Conservation (phyloP, 768 basidiomycete species). For the Leccinum pellstonianum region DNA sequence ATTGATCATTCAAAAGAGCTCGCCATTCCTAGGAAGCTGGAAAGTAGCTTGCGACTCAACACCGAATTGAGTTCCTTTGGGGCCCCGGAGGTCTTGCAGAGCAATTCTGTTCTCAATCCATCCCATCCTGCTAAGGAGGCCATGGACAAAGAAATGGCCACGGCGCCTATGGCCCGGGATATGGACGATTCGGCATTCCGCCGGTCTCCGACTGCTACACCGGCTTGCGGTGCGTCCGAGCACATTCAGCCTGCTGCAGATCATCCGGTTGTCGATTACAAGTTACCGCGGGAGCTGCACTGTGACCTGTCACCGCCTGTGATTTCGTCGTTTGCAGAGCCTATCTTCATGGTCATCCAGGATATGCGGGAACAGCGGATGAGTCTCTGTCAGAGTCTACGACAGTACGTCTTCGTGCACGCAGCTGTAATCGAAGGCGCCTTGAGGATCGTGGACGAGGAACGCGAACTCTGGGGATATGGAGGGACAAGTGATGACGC, state of each 20-base stretch:
- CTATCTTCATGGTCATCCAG: slow-evolving; percentile 79
- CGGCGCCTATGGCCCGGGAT: not conserved
- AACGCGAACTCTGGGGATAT: slow-evolving; percentile 42
- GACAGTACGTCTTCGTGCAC: slow-evolving; percentile 95
- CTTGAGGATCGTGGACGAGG: slow-evolving; percentile 74
- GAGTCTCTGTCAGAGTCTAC: slow-evolving; percentile 91
- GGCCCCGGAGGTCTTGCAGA: not conserved
- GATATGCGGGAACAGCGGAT: slow-evolving; percentile 96
- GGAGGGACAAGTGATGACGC: slow-evolving; percentile 23
- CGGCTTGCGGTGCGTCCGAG: slow-evolving; percentile 4
- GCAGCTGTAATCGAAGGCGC: slow-evolving; percentile 81
- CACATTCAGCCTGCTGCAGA: slow-evolving; percentile 12
- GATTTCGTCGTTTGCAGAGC: slow-evolving; percentile 67
- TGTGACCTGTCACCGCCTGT: slow-evolving; percentile 51
- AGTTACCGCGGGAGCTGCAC: slow-evolving; percentile 62
- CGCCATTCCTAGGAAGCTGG: not conserved
- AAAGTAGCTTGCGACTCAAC: slow-evolving; percentile 3
- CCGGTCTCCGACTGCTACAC: not conserved
- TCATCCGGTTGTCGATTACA: slow-evolving; percentile 48
- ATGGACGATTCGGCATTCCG: slow-evolving; percentile 1
- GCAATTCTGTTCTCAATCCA: not conserved
- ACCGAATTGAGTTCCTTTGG: slow-evolving; percentile 1
- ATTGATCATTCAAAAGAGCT: slow-evolving; percentile 11
- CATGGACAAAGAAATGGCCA: slow-evolving; percentile 2
- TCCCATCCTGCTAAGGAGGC: not conserved